Evolutionary conservation across 1,139 yeast genomes (phyloP).

Genomic region (Meyerozyma smithsonii): DNA sequence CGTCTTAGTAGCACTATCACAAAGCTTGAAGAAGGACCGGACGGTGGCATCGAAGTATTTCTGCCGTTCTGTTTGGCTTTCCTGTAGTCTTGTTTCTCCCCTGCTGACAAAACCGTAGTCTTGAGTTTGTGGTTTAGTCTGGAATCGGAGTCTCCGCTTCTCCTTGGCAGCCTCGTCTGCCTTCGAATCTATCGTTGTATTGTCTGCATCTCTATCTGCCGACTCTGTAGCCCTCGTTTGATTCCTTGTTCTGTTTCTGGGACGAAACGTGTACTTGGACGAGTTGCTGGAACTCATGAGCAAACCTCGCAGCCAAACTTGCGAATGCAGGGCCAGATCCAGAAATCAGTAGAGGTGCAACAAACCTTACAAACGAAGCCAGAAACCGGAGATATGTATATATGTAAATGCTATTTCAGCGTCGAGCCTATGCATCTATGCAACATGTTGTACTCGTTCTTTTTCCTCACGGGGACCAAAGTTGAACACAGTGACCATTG

Average conservation of each 20-base stretch:
- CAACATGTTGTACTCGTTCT: slow-evolving; percentile 2
- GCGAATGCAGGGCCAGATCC: too few relatives aligned
- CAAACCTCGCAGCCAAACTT: slow-evolving; percentile 4
- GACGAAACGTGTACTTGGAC: not conserved
- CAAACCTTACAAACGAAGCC: too few relatives aligned
- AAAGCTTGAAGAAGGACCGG: slow-evolving; percentile 23
- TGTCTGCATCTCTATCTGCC: not conserved
- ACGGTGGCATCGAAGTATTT: slow-evolving; percentile 35
- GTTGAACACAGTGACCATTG: slow-evolving; percentile 11
- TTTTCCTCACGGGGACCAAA: slow-evolving; percentile 11
- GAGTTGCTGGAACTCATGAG: not conserved
- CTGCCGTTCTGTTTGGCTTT: slow-evolving; percentile 35
- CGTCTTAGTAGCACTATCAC: slow-evolving; percentile 18
- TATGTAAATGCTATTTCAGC: too few relatives aligned
- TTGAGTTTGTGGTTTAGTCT: slow-evolving; percentile 3
- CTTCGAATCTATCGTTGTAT: not conserved
- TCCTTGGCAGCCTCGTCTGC: not conserved
- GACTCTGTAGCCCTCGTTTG: not conserved
- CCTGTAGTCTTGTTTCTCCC: slow-evolving; percentile 52
- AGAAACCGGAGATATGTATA: too few relatives aligned
- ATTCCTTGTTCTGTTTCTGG: not conserved
- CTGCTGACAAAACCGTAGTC: slow-evolving; percentile 52
- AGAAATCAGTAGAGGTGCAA: too few relatives aligned
- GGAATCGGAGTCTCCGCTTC: slow-evolving; percentile 1
- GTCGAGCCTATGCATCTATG: too few relatives aligned